Conservation (phyloP, 2,329 filamentous ascomycete genomes). For the Penicillium frequentans region DNA sequence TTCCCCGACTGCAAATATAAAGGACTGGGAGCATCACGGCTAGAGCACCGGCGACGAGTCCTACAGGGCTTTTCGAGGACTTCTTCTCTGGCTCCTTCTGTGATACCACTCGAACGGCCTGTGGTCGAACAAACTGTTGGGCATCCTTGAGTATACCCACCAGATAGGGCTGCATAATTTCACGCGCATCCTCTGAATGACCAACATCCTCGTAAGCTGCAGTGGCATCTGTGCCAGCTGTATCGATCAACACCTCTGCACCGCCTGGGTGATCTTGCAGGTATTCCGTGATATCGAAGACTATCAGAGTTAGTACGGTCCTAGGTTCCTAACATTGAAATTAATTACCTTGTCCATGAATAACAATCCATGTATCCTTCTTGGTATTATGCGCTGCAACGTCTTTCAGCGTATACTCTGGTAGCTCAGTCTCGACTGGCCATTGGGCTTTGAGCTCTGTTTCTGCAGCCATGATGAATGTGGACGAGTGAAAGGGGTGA, state of each 20-base stretch:
- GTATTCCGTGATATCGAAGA: conserved; percentile 62
- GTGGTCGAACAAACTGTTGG: conserved; percentile 14
- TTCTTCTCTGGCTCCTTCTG: conserved; percentile 12
- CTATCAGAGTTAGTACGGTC: conserved; percentile 32
- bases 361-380: conserved; percentile 55
- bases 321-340: background rate
- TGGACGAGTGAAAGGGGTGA: background rate
- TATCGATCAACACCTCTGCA: conserved; percentile 40
- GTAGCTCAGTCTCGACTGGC: conserved; percentile 7
- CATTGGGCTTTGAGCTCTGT: conserved; percentile 16
- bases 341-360: conserved; percentile 55
- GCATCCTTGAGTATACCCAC: conserved; percentile 27
- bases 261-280: conserved; percentile 58
- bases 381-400: conserved; percentile 52
- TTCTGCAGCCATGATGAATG: background rate
- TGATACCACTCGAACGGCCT: conserved; percentile 23
- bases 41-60: conserved; percentile 11
- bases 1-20: conserved; percentile 10
- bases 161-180: conserved; percentile 40
- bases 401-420: conserved; percentile 29
- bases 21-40: conserved; percentile 6
- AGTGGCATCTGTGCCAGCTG: conserved; percentile 46
- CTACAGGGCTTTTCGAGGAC: conserved; percentile 31
- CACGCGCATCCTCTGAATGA: conserved; percentile 48
- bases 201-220: conserved; percentile 45